Evolutionary conservation across 2,329 filamentous ascomycete genomes (phyloP), one percentile per base, ranked within the genome.

Genomic region (Rutstroemia sp.): DNA sequence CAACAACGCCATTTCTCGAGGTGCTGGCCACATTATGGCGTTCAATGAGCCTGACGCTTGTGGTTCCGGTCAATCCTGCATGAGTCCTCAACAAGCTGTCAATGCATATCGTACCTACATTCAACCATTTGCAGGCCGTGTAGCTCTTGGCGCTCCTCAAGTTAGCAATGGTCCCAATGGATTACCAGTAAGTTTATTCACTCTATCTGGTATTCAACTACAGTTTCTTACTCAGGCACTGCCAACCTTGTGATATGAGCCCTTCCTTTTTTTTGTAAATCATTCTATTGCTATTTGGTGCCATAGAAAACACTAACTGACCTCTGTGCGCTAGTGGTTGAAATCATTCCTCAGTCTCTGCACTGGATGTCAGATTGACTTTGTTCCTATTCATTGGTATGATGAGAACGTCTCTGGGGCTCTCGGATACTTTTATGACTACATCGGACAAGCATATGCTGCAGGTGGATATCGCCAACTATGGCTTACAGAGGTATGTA

Each of bases 11-110:
- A 48, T 54, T n/a, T 12, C 51, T 54, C 51, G 51, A 19, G 85
- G 84, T 54, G 72, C 78, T 61, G 78, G 75, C 60, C 75, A 77
- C 63, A 69, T 88, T 51, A 76, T 88, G 66, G 77, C 77, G 68
- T 88, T 87, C 79, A 89, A 89, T 76, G 86, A 89, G 76, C 83
- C 83, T 45, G 86, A 89, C 69, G 77, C 77, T 60, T 54, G 51
- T 30, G 44, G 23, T 8, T 62, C 63, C 12, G 68, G 67, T 16
- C 84, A 88, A 73, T 73, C 82, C 64, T 80, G 84, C 74, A 58
- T 69, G 30, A 50, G 21, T 5, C 42, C 60, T 12, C 57, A 63
- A 19, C 65, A 64, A 5, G 76, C 75, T 12, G 75, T 72, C 3
- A 53, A 63, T 4, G 71, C 67, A 5, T 77, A 71, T 63, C 67